A percentile compares a stretch with the other conserved stretches of the same genome.
Conservation (phyloP, 495 filamentous ascomycete species). For the Xylaria venustula region DNA sequence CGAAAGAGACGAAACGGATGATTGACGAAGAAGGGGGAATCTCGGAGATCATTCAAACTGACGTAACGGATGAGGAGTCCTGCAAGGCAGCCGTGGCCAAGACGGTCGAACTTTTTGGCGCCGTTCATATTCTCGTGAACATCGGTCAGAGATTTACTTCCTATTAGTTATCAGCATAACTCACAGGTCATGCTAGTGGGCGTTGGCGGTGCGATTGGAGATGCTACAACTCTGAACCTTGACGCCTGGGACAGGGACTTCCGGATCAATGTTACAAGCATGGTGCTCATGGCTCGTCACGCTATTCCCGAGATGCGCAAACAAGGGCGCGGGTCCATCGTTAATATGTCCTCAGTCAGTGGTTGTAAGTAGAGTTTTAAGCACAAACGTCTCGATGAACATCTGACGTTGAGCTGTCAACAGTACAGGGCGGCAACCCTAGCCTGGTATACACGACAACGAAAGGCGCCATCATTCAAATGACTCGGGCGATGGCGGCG, state of each 20-base stretch:
- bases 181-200: background rate
- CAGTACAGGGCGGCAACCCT: conserved; percentile 4
- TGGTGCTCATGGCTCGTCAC: conserved; percentile 6
- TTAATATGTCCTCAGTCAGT: conserved; percentile 5
- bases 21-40: conserved; percentile 21
- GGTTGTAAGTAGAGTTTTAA: background rate
- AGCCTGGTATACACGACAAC: conserved; percentile 51
- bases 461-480: conserved; percentile 65
- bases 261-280: conserved; percentile 6
- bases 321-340: conserved; percentile 4
- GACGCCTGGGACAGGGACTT: conserved; percentile 11
- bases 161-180: background rate
- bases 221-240: background rate
- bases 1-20: conserved; percentile 9
- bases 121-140: conserved; percentile 29
- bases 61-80: conserved; percentile 28
- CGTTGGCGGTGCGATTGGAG: conserved; percentile 1
- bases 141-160: conserved; percentile 18
- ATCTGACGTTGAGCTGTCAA: background rate
- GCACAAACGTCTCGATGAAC: background rate
- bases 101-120: conserved; percentile 23
- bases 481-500: conserved; percentile 57
- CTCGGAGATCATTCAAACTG: conserved; percentile 27
- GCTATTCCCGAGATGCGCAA: conserved; percentile 7
- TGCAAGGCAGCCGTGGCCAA: conserved; percentile 22